phyloP scores from a whole-genome alignment of 805 yeast species.

The Yamadazyma phyllophila region DNA sequence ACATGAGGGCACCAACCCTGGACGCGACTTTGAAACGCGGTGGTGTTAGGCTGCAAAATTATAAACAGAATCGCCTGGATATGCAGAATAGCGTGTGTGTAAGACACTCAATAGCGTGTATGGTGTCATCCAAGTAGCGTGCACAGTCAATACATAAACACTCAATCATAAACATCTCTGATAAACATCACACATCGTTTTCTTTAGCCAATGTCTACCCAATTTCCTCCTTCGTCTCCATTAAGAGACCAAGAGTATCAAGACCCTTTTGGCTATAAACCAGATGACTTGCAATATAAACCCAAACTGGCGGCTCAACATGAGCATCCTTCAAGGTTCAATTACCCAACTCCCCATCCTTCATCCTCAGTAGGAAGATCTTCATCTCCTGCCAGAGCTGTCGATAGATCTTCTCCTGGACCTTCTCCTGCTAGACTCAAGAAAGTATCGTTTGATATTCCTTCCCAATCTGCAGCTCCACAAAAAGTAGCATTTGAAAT shows the following conservation, averaged over 20 bases:
- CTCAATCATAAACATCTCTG: neutral
- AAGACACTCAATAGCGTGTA: neutral
- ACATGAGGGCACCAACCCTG: slow-evolving; percentile 2
- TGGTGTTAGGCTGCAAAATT: slow-evolving; percentile 8
- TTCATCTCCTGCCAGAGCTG: slow-evolving; percentile 31
- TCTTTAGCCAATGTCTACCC: slow-evolving; percentile 18
- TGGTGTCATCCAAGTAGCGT: neutral
- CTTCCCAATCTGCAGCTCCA: slow-evolving; percentile 6
- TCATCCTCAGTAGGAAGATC: slow-evolving; percentile 47
- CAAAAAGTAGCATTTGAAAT: slow-evolving; percentile 13
- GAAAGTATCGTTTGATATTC: slow-evolving; percentile 9
- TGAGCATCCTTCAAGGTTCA: slow-evolving; percentile 11
- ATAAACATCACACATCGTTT: neutral
- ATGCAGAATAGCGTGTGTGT: slow-evolving; percentile 6
- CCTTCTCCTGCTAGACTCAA: neutral
- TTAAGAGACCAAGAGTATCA: slow-evolving; percentile 26
- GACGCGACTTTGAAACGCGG: slow-evolving; percentile 5
- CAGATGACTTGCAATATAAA: neutral
- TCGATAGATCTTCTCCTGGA: neutral
- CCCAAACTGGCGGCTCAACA: neutral
- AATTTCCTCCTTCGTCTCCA: slow-evolving; percentile 57
- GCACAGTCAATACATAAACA: neutral
- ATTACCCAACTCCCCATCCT: slow-evolving; percentile 70
- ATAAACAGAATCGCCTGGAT: neutral
- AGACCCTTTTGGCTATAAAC: slow-evolving; percentile 12